A percentile compares a stretch with the other conserved stretches of the same genome.
Conservation (phyloP, 495 filamentous ascomycete species). For the Parmelia sp. region DNA sequence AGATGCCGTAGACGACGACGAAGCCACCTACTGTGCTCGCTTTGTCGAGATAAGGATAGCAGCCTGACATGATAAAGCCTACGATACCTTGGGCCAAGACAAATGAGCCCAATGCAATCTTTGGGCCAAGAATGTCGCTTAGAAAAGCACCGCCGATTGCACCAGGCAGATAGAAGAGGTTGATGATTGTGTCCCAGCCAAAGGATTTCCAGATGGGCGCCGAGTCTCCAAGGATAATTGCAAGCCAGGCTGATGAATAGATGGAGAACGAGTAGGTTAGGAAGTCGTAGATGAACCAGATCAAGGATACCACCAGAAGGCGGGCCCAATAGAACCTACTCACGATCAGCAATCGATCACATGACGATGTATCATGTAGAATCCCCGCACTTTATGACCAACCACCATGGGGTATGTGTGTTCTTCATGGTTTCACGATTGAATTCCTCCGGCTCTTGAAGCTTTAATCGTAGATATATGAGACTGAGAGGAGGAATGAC, state of each 20-base stretch:
- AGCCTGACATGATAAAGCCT: conserved; percentile 80
- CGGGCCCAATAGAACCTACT: conserved; percentile 49
- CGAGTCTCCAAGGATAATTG: conserved; percentile 51
- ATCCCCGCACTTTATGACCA: conserved; percentile 44
- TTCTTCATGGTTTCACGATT: conserved; percentile 50
- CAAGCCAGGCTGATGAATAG: conserved; percentile 65
- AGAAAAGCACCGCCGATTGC: conserved; percentile 66
- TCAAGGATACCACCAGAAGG: conserved; percentile 62
- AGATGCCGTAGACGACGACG: conserved; percentile 70
- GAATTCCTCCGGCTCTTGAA: conserved; percentile 81
- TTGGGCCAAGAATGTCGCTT: conserved; percentile 71
- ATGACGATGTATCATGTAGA: too few species aligned
- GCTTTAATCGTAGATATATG: conserved; percentile 65
- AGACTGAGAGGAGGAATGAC: conserved; percentile 71
- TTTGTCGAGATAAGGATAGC: conserved; percentile 57
- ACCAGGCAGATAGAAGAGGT: conserved; percentile 81
- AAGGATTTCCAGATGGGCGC: conserved; percentile 66
- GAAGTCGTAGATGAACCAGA: conserved; percentile 95
- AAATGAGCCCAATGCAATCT: conserved; percentile 59
- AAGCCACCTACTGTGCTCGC: conserved; percentile 65
- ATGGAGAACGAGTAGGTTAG: conserved; percentile 73
- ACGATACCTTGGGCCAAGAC: conserved; percentile 66
- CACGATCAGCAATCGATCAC: conserved; percentile 5
- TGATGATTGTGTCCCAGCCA: conserved; percentile 80
- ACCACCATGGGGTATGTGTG: conserved; percentile 41